Evolutionary conservation across 495 filamentous ascomycete species (phyloP), one percentile per base, ranked within the genome.

Genomic region (Penicillium desertorum): DNA sequence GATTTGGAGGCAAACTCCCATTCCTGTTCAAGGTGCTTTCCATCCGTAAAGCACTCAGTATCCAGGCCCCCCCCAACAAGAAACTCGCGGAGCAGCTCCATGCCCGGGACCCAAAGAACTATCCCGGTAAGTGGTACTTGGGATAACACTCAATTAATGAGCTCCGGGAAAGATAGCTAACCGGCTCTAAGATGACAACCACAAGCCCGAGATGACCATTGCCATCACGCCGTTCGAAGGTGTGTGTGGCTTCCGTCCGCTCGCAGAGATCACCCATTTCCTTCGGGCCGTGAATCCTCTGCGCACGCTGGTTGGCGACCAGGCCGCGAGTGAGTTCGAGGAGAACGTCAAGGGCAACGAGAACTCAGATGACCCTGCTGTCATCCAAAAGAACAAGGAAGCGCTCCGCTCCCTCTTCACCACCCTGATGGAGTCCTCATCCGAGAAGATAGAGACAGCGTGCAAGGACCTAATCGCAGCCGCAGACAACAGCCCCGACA

Each of bases 171-270:
- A 49, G 20, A 55, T 53, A 1, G 23, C 36, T 32, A 11, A 45
- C 41, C 17, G 23, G 6, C 27, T 32, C 4, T 3, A 37, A 86
- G 93, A 98, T 80, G 93, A 97, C 76, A 98, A 98, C 72, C 94
- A 98, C 79, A 98, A 98, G 73, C 94, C 94, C 45, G 94, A 98
- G 73, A 98, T 98, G 94, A 89, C 93, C 53, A 96, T 98, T 66
- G 94, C 94, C 52, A 86, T 98, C 67, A 97, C 94, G 2, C 87
- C 89, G 3, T 98, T 98, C 60, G 94, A 97, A 66, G 94, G 94
- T 7, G 80, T 98, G 27, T 98, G 94, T 65, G 93, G 94, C 16
- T 98, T 98, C 79, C 85, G 94, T 16, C 94, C 94, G 0, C 74
- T 98, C 11, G 79, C 67, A 22, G 90, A 99, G 73, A 93, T 97